Evolutionary conservation across 75 land plant species (phyloP).

Genomic region (Sequoiadendron giganteum): DNA sequence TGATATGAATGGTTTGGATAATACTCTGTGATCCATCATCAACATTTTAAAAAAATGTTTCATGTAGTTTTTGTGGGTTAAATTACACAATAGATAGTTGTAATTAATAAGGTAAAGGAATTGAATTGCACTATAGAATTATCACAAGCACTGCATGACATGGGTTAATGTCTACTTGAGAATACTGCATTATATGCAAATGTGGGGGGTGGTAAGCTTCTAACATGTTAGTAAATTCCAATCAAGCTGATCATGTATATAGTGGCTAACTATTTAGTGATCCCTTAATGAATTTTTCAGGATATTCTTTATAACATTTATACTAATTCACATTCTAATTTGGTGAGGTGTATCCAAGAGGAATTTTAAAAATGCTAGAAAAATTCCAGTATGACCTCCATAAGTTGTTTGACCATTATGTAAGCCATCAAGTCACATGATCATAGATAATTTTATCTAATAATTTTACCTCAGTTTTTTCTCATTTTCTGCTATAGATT

Average conservation of each 20-base stretch:
- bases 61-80: neutral
- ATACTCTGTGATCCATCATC: too few species aligned
- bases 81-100: neutral
- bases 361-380: neutral
- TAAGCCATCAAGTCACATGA: neutral
- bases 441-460: neutral
- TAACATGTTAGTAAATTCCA: neutral
- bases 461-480: neutral
- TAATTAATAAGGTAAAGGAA: neutral
- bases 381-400: constrained; percentile 2
- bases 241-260: neutral
- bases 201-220: neutral
- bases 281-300: neutral
- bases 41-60: too few species aligned
- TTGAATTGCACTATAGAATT: neutral
- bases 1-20: too few species aligned
- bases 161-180: neutral
- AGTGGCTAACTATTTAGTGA: neutral
- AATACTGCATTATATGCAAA: neutral
- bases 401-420: constrained; percentile 7
- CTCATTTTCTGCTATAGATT: neutral
- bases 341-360: neutral
- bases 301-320: neutral
- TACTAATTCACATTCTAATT: neutral
- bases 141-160: constrained; percentile 3